Evolutionary conservation across 495 filamentous ascomycete genomes (phyloP).

Genomic region (Polyplosphaeria fusca): DNA sequence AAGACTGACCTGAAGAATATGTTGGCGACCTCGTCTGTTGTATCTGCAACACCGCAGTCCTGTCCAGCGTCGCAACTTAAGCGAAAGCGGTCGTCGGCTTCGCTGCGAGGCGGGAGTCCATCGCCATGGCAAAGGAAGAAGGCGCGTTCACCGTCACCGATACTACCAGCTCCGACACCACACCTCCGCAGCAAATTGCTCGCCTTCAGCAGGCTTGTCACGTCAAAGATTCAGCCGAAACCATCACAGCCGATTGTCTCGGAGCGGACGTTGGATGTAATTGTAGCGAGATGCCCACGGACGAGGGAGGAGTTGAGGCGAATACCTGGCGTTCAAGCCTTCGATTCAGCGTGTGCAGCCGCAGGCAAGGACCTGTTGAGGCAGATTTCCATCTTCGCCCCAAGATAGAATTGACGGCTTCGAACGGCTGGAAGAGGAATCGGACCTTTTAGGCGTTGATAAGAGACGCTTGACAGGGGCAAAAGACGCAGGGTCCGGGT

Average conservation of each 20-base stretch:
- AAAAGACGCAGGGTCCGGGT: too few species aligned
- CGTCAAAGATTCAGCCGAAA: neutral
- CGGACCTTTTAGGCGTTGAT: too few species aligned
- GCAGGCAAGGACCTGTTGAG: conserved; percentile 15
- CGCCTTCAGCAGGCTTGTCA: conserved; percentile 14
- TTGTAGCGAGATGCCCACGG: conserved; percentile 5
- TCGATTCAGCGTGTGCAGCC: conserved; percentile 9
- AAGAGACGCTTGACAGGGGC: too few species aligned
- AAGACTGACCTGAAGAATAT: too few species aligned
- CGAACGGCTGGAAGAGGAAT: too few species aligned
- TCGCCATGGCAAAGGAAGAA: too few species aligned
- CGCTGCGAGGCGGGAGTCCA: too few species aligned
- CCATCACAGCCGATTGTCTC: conserved; percentile 8
- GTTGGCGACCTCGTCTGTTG: too few species aligned
- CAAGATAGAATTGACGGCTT: too few species aligned
- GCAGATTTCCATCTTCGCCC: conserved; percentile 17
- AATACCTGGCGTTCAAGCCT: conserved; percentile 10
- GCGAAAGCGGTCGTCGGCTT: too few species aligned
- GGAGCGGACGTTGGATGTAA: conserved; percentile 2
- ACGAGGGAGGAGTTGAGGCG: conserved; percentile 9
- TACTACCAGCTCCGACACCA: too few species aligned
- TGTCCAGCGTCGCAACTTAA: conserved; percentile 1
- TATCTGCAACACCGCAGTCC: conserved; percentile 1
- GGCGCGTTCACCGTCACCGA: too few species aligned
- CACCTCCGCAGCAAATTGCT: conserved; percentile 20